These are phyloP conservation scores for Tricholoma bakamatsutake DNA, from an alignment of 768 basidiomycete genomes.

Conservation along the genomic window DNA sequence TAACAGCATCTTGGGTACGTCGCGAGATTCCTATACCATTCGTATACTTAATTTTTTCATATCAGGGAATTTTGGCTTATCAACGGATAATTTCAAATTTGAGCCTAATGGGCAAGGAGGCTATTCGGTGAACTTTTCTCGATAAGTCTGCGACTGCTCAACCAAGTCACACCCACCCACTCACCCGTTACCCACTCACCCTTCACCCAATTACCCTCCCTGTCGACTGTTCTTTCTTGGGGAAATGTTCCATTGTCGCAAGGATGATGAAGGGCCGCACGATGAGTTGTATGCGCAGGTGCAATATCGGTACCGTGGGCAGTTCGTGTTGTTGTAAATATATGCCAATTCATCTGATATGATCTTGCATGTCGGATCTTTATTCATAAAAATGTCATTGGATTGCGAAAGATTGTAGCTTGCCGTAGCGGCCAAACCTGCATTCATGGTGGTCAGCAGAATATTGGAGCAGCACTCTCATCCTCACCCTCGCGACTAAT, in stretches of 20 bases:
- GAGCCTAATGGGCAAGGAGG: constrained; percentile 93
- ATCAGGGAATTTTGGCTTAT: constrained; percentile 86
- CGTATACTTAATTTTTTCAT: neutral
- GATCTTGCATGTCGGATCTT: neutral
- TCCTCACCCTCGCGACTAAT: constrained; percentile 56
- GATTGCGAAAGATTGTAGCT: constrained; percentile 37
- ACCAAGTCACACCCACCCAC: neutral
- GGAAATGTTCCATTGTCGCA: too few relatives aligned
- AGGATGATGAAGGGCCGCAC: neutral
- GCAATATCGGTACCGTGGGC: neutral
- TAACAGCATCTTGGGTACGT: constrained; percentile 78
- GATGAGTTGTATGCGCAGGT: neutral
- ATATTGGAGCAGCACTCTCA: neutral
- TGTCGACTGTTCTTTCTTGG: neutral
- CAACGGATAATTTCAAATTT: constrained; percentile 96
- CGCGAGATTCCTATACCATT: neutral
- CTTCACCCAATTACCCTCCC: too few relatives aligned
- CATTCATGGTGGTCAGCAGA: constrained; percentile 2
- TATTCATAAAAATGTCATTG: constrained; percentile 28
- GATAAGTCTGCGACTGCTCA: constrained; percentile 22
- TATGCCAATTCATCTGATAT: neutral
- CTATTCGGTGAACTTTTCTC: constrained; percentile 85
- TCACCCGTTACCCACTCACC: neutral
- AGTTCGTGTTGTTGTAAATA: neutral
- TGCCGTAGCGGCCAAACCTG: constrained; percentile 40